Percentiles rank a stretch among this genome's conserved stretches.
Conservation (phyloP, 2,329 filamentous ascomycete genomes). For the Aspergillus sp. region DNA sequence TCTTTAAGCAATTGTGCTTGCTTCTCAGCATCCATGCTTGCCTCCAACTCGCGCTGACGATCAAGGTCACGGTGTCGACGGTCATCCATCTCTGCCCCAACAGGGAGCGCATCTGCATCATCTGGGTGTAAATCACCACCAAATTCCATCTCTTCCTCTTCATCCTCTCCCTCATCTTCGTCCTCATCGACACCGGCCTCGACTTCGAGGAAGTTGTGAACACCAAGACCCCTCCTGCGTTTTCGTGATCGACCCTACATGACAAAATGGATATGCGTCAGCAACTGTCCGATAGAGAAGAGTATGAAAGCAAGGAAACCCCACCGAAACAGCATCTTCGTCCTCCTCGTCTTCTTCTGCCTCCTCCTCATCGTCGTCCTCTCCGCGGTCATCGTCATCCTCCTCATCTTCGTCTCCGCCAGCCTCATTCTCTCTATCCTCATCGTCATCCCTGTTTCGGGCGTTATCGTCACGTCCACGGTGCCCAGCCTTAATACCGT, state of each 20-base stretch:
- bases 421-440: slow-evolving; percentile 40
- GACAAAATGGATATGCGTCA: slow-evolving; percentile 23
- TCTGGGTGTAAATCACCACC: slow-evolving; percentile 90
- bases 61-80: slow-evolving; percentile 92
- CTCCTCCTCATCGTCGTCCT: slow-evolving; percentile 61
- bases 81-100: slow-evolving; percentile 82
- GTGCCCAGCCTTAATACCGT: slow-evolving; percentile 19
- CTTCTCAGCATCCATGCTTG: slow-evolving; percentile 90
- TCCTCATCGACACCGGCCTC: slow-evolving; percentile 97
- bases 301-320: slow-evolving; percentile 20
- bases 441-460: slow-evolving; percentile 52
- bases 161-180: slow-evolving; percentile 85
- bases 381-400: slow-evolving; percentile 55
- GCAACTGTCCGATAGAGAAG: background rate
- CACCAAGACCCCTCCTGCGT: slow-evolving; percentile 71
- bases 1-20: slow-evolving; percentile 85
- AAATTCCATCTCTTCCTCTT: slow-evolving; percentile 85
- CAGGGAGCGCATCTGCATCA: slow-evolving; percentile 76
- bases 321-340: slow-evolving; percentile 63
- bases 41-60: slow-evolving; percentile 82
- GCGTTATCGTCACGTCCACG: slow-evolving; percentile 37
- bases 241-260: slow-evolving; percentile 74
- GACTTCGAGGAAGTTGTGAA: slow-evolving; percentile 92
- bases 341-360: slow-evolving; percentile 52
- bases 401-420: slow-evolving; percentile 45